phyloP scores from a whole-genome alignment of 2,329 filamentous ascomycete genomes.

The Alternaria dauci region DNA sequence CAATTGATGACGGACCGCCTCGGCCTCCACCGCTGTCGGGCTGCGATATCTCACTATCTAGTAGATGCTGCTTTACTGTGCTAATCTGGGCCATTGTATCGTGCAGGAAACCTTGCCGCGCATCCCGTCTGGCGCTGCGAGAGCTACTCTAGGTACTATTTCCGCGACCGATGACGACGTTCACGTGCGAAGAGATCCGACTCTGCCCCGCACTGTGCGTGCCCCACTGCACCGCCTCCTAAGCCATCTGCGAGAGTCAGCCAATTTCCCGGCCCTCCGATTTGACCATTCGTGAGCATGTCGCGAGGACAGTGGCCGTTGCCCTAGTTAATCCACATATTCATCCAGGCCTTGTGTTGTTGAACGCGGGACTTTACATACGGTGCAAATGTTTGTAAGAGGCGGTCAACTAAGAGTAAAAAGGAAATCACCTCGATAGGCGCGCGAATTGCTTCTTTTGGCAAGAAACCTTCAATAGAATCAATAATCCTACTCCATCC shows the following conservation, averaged over 20 bases:
- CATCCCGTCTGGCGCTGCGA: slow-evolving; percentile 8
- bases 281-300: neutral
- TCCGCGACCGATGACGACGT: slow-evolving; percentile 26
- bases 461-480: neutral
- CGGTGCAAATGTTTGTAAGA: neutral
- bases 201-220: slow-evolving; percentile 27
- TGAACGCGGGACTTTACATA: neutral
- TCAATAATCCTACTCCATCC: neutral
- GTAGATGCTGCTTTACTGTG: slow-evolving; percentile 5
- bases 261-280: neutral
- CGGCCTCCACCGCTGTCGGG: slow-evolving; percentile 21
- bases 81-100: slow-evolving; percentile 2
- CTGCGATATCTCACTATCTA: slow-evolving; percentile 4
- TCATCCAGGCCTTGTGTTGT: neutral
- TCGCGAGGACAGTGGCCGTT: neutral
- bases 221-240: slow-evolving; percentile 13
- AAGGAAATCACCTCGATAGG: neutral
- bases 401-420: neutral
- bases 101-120: slow-evolving; percentile 14
- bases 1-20: slow-evolving; percentile 33
- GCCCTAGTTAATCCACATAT: neutral
- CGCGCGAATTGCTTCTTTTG: neutral
- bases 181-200: slow-evolving; percentile 11
- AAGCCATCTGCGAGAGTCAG: slow-evolving; percentile 1
- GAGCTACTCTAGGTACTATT: slow-evolving; percentile 3